Conservation (phyloP, 176 grass and related monocot species). For the Saccharum spontaneum region DNA sequence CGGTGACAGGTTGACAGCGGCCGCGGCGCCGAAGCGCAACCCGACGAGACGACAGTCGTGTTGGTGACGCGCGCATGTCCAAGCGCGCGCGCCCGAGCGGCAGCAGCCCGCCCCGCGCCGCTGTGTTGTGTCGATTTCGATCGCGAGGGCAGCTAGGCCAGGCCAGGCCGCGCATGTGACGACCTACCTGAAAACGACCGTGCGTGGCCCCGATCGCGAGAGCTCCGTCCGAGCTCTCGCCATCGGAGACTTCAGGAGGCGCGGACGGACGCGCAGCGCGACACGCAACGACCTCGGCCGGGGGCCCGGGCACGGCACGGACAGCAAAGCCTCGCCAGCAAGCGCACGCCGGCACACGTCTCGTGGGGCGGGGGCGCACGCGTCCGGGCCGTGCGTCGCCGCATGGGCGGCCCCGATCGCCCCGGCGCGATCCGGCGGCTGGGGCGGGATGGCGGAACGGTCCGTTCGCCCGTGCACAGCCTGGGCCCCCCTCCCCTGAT, state of each 20-base stretch:
- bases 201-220: background rate
- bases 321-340: too few relatives aligned
- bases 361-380: too few relatives aligned
- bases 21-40: background rate
- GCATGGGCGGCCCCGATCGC: too few relatives aligned
- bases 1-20: background rate
- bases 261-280: conserved; percentile 5
- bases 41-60: conserved; percentile 21
- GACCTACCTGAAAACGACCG: conserved; percentile 42
- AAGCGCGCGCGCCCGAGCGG: background rate
- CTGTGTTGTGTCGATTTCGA: background rate
- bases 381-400: too few relatives aligned
- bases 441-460: background rate
- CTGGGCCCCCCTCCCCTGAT: background rate
- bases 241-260: background rate
- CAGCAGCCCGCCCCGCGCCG: background rate
- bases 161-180: conserved; percentile 22
- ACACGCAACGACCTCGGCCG: conserved; percentile 28
- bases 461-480: conserved; percentile 13
- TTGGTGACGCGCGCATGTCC: background rate
- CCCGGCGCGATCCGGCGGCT: background rate
- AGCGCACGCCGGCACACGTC: background rate
- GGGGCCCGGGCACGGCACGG: background rate
- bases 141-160: background rate
- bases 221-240: background rate